Evolutionary conservation across 2,329 filamentous ascomycete genomes (phyloP), one percentile per base, ranked within the genome.

Genomic region (Ascochyta pisi): DNA sequence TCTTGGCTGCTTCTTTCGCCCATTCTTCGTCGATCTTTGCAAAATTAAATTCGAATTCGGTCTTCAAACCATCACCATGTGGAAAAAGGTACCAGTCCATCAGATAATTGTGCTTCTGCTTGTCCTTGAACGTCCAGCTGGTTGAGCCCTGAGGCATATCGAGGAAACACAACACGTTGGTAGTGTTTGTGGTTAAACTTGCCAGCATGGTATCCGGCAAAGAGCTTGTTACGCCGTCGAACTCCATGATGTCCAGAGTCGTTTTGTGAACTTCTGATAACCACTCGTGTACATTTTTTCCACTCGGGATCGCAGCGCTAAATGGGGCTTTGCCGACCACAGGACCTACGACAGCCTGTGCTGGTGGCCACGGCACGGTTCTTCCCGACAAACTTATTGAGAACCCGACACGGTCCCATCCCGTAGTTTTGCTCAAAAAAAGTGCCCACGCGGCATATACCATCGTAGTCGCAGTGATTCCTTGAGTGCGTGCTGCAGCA

Each of bases 21-120:
- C 29, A 33, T 13, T 33, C 29, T 3, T 6, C 38, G 38, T 24
- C 16, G 13, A 23, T 6, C 6, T 19, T 23, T 10, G 45, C 50
- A 40, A 26, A 41, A 27, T 54, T n/a, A 53, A 26, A 3, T 40
- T 26, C 13, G 57, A 50, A 19, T 16, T 34, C 13, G 48, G 49
- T 53, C 60, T 60, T 10, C 47, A 37, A 7, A 26, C 42, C 3
- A 34, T 15, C 7, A 62, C 45, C 3, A 47, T 41, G 3, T 16
- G 22, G 9, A 15, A 40, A 16, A 57, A 45, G 10, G 54, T 53
- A n/a, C 29, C 29, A 33, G 13, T 9, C 29, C 29, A 33, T 33
- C 29, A 8, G 8, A 9, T 33, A 13, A 9, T 8, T 8, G 8
- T 33, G 8, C 13, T 8, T 13, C 29, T 33, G 29, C 13, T 33